A percentile compares a stretch with the other conserved stretches of the same genome.
These are phyloP conservation scores for Sicyos edulis DNA, from an alignment of 306 rosid species.

Conservation along the genomic window DNA sequence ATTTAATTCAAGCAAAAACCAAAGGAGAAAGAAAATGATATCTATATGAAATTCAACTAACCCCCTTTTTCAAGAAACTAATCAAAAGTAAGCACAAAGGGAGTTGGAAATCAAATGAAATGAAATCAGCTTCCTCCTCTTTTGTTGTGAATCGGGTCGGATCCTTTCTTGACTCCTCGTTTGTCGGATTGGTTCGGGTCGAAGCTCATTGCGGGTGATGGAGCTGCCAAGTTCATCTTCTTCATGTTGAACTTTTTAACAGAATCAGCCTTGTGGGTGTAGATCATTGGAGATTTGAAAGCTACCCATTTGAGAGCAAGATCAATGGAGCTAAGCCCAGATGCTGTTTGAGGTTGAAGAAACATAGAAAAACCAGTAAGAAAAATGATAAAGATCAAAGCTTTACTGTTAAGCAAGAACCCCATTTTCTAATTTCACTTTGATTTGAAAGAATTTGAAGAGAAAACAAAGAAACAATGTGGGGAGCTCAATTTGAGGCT, in stretches of 20 bases:
- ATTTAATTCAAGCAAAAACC: slow-evolving; percentile 11
- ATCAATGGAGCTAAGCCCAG: slow-evolving; percentile 11
- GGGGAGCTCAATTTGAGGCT: background rate
- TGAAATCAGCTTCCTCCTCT: background rate
- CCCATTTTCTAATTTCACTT: background rate
- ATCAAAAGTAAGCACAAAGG: background rate
- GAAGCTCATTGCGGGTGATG: slow-evolving; percentile 9
- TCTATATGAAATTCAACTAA: background rate
- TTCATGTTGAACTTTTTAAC: slow-evolving; percentile 4
- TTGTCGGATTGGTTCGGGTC: slow-evolving; percentile 22
- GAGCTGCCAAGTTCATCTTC: slow-evolving; percentile 12
- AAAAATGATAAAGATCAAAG: background rate
- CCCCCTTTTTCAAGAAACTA: slow-evolving; percentile 11
- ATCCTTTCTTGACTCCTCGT: slow-evolving; percentile 23
- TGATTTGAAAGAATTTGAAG: background rate
- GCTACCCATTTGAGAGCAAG: slow-evolving; percentile 20
- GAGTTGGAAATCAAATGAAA: background rate
- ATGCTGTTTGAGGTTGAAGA: slow-evolving; percentile 12
- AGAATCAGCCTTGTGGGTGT: background rate
- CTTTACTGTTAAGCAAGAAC: background rate
- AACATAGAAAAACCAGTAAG: background rate
- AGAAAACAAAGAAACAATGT: background rate
- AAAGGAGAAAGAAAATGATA: background rate
- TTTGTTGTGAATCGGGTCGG: slow-evolving; percentile 24
- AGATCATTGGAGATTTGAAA: background rate